Conservation (phyloP, 2,329 filamentous ascomycete genomes). For the Amauroascus verrucosus region DNA sequence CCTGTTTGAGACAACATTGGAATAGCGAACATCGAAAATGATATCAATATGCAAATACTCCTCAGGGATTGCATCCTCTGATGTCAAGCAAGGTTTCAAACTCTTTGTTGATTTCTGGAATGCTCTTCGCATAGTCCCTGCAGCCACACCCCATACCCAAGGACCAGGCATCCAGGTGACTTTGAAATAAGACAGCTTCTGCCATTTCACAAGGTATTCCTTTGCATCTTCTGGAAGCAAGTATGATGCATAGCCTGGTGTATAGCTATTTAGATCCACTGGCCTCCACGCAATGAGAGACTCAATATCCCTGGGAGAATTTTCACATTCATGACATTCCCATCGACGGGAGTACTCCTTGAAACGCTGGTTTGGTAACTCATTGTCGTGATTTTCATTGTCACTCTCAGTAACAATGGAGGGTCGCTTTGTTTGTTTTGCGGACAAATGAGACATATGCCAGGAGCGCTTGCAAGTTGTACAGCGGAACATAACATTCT, state of each 20-base stretch:
- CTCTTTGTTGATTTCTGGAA: slow-evolving; percentile 62
- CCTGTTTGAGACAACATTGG: slow-evolving; percentile 44
- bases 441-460: slow-evolving; percentile 73
- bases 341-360: slow-evolving; percentile 64
- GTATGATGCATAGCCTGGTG: slow-evolving; percentile 43
- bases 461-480: slow-evolving; percentile 63
- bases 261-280: slow-evolving; percentile 46
- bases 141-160: slow-evolving; percentile 70
- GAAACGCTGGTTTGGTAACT: slow-evolving; percentile 41
- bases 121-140: slow-evolving; percentile 54
- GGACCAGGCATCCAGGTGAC: slow-evolving; percentile 79
- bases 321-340: slow-evolving; percentile 68
- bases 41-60: slow-evolving; percentile 80
- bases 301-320: slow-evolving; percentile 57
- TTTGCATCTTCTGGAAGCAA: slow-evolving; percentile 64
- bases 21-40: slow-evolving; percentile 69
- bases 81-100: slow-evolving; percentile 56
- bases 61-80: slow-evolving; percentile 73
- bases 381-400: slow-evolving; percentile 28
- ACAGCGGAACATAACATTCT: slow-evolving; percentile 77
- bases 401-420: slow-evolving; percentile 20
- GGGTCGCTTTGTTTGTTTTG: slow-evolving; percentile 23
- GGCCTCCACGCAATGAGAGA: slow-evolving; percentile 85
- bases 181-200: slow-evolving; percentile 65
- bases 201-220: slow-evolving; percentile 89